A percentile compares a stretch with the other conserved stretches of the same genome.
Conservation (phyloP, 306 rosid species). For the Acacia confusa region DNA sequence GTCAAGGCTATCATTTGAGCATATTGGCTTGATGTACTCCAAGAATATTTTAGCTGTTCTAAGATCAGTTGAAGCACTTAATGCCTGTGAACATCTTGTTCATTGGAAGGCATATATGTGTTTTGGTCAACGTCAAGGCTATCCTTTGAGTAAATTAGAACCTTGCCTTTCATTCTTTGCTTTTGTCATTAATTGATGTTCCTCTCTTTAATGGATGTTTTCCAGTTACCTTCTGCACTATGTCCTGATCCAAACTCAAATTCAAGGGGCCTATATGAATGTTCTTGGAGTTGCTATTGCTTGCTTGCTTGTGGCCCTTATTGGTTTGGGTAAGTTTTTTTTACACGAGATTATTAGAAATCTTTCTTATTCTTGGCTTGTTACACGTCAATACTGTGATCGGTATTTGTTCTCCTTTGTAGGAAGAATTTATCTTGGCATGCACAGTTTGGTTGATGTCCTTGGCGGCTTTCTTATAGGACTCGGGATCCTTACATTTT, state of each 20-base stretch:
- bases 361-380: slow-evolving; percentile 31
- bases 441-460: slow-evolving; percentile 90
- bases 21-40: too few relatives aligned
- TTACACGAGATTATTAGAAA: background rate
- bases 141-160: background rate
- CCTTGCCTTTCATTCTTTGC: slow-evolving; percentile 29
- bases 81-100: background rate
- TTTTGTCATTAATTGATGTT: slow-evolving; percentile 33
- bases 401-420: slow-evolving; percentile 35
- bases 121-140: slow-evolving; percentile 8
- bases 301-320: slow-evolving; percentile 69
- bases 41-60: background rate
- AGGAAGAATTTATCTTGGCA: slow-evolving; percentile 98
- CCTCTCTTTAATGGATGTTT: slow-evolving; percentile 36
- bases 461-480: slow-evolving; percentile 76
- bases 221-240: slow-evolving; percentile 87
- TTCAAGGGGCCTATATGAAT: slow-evolving; percentile 49
- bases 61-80: slow-evolving; percentile 5
- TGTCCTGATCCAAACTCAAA: slow-evolving; percentile 57
- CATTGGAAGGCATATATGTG: background rate
- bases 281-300: slow-evolving; percentile 62
- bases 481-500: slow-evolving; percentile 67
- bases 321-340: slow-evolving; percentile 72
- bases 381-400: slow-evolving; percentile 22
- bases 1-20: too few relatives aligned